Evolutionary conservation across 768 basidiomycete genomes (phyloP), one percentile per base, ranked within the genome.

Genomic region (Leccinum incarnatum): DNA sequence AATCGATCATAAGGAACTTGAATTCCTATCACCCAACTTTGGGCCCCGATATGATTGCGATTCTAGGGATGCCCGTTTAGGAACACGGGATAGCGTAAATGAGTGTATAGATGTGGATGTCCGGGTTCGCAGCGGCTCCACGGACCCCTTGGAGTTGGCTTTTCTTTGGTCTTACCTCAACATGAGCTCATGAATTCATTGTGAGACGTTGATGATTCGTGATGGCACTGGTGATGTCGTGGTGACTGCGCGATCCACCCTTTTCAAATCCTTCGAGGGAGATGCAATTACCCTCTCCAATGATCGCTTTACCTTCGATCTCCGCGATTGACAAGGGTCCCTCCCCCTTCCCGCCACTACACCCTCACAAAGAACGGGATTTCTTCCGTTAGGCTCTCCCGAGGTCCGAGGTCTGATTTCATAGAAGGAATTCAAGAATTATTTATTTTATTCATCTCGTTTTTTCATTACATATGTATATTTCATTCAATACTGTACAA

Each of bases 301-400:
- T 19, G 50, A 51, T 21, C n/a, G 32, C 7, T 45, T 37, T 45
- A 11, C 19, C 59, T 65, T 72, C 60, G 69, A 72, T 71, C 71
- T 72, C 71, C 71, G 71, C 69, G 70, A 71, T 47, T 49, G 15
- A 50, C 42, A 47, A 37, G 42, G 58, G n/a, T 52, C 46, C 46
- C 46, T 46, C 10, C 37, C 27, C 49, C 48, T 57, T 58, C 61
- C 55, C 66, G 55, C 47, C 42, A 14, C 32, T 55, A 23, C 40
- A 51, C 37, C 42, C 32, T 50, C 19, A 32, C 53, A 25, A 54
- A 23, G 54, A 67, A 51, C n/a, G 37, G 55, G 48, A 64, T 59
- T 72, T 53, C 67, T 68, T 67, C 71, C 70, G 70, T 68, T 70
- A 68, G 54, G 55, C 70, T 68, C 66, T 63, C 58, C 19, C 42